A percentile compares a stretch with the other conserved stretches of the same genome.
Conservation (phyloP, 768 basidiomycete genomes). For the Lactarius trivialis region DNA sequence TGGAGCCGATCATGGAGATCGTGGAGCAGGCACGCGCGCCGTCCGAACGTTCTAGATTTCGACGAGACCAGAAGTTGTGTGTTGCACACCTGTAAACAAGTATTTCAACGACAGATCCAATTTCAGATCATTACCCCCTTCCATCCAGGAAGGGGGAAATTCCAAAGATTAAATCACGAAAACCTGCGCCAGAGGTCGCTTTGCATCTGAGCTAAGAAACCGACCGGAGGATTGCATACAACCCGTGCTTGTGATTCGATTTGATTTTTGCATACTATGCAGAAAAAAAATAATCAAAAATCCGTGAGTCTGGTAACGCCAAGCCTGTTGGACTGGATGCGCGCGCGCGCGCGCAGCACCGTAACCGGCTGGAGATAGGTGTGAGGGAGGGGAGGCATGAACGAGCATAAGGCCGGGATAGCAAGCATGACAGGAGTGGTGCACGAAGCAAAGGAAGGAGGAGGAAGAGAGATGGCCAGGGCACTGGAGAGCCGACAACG, state of each 20-base stretch:
- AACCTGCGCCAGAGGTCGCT: neutral
- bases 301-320: neutral
- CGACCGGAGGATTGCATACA: neutral
- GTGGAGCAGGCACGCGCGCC: conserved; percentile 14
- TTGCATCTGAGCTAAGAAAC: neutral
- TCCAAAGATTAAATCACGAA: no score
- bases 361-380: conserved; percentile 12
- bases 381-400: conserved; percentile 2
- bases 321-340: neutral
- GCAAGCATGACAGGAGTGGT: neutral
- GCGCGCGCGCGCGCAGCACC: neutral
- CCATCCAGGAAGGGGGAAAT: no score
- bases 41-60: conserved; percentile 7
- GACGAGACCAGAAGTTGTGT: neutral
- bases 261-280: no score
- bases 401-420: conserved; percentile 4
- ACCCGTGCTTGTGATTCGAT: neutral
- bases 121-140: neutral
- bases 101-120: neutral
- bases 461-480: neutral
- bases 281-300: neutral
- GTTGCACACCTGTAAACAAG: no score
- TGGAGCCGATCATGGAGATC: conserved; percentile 17
- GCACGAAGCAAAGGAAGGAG: neutral
- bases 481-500: conserved; percentile 3